Conservation (phyloP, 192 early-diverging fungal genomes). For the Dissophora ornata region DNA sequence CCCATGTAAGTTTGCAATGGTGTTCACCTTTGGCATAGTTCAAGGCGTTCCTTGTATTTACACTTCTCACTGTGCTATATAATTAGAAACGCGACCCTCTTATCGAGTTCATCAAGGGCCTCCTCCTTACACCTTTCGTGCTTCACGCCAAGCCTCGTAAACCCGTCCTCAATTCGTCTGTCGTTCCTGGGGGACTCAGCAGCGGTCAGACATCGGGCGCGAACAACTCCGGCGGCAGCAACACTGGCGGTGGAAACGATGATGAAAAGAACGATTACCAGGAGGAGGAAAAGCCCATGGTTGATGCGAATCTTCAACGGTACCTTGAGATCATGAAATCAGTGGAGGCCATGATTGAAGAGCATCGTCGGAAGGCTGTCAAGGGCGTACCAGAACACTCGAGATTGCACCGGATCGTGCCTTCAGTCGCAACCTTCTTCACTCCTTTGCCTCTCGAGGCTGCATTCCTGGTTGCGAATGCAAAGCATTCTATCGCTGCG, state of each 20-base stretch:
- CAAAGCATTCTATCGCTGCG: slow-evolving; percentile 73
- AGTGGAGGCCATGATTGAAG: slow-evolving; percentile 84
- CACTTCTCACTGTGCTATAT: too few relatives aligned
- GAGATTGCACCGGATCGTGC: slow-evolving; percentile 80
- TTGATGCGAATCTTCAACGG: slow-evolving; percentile 71
- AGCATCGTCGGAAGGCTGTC: slow-evolving; percentile 40
- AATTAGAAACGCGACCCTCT: slow-evolving; percentile 91
- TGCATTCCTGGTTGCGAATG: slow-evolving; percentile 79
- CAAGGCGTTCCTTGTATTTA: too few relatives aligned
- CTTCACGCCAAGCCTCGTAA: slow-evolving; percentile 73
- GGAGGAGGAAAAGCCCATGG: slow-evolving; percentile 51
- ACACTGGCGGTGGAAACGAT: slow-evolving; percentile 4
- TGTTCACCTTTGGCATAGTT: too few relatives aligned
- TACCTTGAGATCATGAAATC: slow-evolving; percentile 84
- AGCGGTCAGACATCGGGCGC: slow-evolving; percentile 12
- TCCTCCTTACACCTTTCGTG: slow-evolving; percentile 88
- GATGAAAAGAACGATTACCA: slow-evolving; percentile 40
- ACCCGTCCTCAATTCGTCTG: slow-evolving; percentile 32
- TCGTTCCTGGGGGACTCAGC: not conserved
- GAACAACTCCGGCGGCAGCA: slow-evolving; percentile 1
- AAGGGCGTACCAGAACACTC: slow-evolving; percentile 74
- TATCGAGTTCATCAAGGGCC: slow-evolving; percentile 92
- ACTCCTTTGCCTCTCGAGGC: slow-evolving; percentile 81
- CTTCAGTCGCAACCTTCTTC: slow-evolving; percentile 86
- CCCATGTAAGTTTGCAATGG: slow-evolving; percentile 41